Evolutionary conservation across 768 basidiomycete species (phyloP).

Genomic region (Gloeopeniophorella convolvens): DNA sequence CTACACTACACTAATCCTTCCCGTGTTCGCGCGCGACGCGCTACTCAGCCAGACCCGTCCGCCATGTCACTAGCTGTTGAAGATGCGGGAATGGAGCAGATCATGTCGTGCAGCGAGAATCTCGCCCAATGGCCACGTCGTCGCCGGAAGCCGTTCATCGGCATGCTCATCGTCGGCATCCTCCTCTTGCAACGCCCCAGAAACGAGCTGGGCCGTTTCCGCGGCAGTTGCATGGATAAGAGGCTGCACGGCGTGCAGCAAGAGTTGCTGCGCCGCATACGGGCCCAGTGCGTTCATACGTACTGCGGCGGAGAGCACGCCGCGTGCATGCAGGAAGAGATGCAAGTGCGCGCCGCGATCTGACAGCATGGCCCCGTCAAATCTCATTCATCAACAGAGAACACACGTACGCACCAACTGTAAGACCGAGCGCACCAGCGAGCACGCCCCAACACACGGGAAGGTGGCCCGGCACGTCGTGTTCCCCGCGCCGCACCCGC

Average conservation of each 20-base stretch:
- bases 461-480: conserved; percentile 62
- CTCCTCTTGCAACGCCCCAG: conserved; percentile 19
- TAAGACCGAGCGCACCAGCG: conserved; percentile 67
- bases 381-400: not conserved
- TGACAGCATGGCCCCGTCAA: conserved; percentile 28
- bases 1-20: no score
- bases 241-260: conserved; percentile 65
- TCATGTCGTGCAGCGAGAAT: conserved; percentile 88
- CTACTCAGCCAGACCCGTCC: no score
- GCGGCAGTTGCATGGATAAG: conserved; percentile 54
- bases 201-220: not conserved
- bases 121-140: conserved; percentile 95
- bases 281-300: conserved; percentile 90
- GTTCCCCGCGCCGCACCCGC: conserved; percentile 51
- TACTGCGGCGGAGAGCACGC: conserved; percentile 86
- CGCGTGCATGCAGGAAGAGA: conserved; percentile 87
- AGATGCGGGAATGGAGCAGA: conserved; percentile 91
- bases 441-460: conserved; percentile 89
- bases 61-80: conserved; percentile 73
- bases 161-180: conserved; percentile 31
- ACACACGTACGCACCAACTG: conserved; percentile 46
- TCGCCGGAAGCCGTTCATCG: conserved; percentile 46
- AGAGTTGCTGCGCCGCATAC: conserved; percentile 83
- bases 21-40: no score
- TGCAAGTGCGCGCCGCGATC: conserved; percentile 82